Conservation (phyloP, 805 yeast species). For the Hanseniaspora hatyaiensis region DNA sequence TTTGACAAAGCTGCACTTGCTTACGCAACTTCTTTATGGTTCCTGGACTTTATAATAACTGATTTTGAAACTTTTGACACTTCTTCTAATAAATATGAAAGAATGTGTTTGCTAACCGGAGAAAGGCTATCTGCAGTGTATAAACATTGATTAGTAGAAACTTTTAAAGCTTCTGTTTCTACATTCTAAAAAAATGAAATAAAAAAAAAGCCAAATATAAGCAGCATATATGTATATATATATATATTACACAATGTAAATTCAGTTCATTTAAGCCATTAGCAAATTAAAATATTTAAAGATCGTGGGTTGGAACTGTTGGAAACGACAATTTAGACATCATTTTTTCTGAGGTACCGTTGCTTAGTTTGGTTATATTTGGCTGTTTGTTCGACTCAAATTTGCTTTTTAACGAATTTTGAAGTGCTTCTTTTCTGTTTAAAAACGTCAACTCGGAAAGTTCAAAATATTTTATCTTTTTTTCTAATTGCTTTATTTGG, state of each 20-base stretch:
- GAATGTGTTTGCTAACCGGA: slow-evolving; percentile 2
- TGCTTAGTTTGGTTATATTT: too few relatives aligned
- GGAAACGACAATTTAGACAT: background rate
- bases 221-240: background rate
- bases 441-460: background rate
- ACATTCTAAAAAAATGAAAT: too few relatives aligned
- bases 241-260: background rate
- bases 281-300: too few relatives aligned
- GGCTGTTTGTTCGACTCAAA: background rate
- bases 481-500: background rate
- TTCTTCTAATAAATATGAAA: background rate
- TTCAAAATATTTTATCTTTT: background rate
- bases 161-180: too few relatives aligned
- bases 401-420: background rate
- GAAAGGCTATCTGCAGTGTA: slow-evolving; percentile 2
- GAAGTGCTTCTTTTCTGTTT: background rate
- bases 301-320: slow-evolving; percentile 5
- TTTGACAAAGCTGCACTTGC: slow-evolving; percentile 3
- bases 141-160: background rate
- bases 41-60: slow-evolving; percentile 5
- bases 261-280: too few relatives aligned
- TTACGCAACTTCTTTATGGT: slow-evolving; percentile 13
- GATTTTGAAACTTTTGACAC: slow-evolving; percentile 3
- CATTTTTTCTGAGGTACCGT: too few relatives aligned
- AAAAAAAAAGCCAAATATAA: too few relatives aligned